These are phyloP conservation scores for Suhomyces wounanorum DNA, from an alignment of 1,139 yeast genomes.

Conservation along the genomic window DNA sequence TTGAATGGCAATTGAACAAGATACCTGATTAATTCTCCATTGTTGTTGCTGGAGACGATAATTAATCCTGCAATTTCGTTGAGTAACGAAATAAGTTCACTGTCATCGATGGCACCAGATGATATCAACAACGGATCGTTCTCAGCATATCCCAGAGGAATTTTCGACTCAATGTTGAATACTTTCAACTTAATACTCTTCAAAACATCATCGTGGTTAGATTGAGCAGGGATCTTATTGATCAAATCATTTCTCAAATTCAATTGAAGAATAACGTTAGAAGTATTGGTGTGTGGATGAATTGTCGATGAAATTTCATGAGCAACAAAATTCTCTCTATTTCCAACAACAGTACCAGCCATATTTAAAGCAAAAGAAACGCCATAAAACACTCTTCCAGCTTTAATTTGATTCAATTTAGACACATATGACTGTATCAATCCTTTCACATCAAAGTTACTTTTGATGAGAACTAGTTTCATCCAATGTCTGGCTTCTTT, in stretches of 20 bases:
- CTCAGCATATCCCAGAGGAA: not conserved
- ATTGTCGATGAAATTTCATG: conserved; percentile 1
- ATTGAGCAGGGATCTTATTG: conserved; percentile 36
- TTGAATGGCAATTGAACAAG: conserved; percentile 74
- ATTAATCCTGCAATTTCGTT: conserved; percentile 53
- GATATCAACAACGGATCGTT: not conserved
- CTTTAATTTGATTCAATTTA: conserved; percentile 37
- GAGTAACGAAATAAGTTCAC: conserved; percentile 45
- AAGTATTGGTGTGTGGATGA: conserved; percentile 8
- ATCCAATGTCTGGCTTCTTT: conserved; percentile 71
- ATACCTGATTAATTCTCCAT: conserved; percentile 56
- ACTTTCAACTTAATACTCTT: conserved; percentile 24
- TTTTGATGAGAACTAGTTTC: conserved; percentile 49
- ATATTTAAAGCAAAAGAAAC: conserved; percentile 87
- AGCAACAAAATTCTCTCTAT: conserved; percentile 1
- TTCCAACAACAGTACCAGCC: conserved; percentile 65
- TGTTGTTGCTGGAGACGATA: conserved; percentile 44
- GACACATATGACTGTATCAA: conserved; percentile 76
- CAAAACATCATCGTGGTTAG: conserved; percentile 35
- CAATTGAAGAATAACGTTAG: conserved; percentile 57
- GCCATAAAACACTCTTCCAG: conserved; percentile 63
- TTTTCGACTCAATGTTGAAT: conserved; percentile 10
- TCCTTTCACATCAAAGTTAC: conserved; percentile 75
- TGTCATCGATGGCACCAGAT: conserved; percentile 9
- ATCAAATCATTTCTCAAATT: conserved; percentile 64